Base-by-base conservation (phyloP, 805 yeast species). In the Candida tibetensis region DNA sequence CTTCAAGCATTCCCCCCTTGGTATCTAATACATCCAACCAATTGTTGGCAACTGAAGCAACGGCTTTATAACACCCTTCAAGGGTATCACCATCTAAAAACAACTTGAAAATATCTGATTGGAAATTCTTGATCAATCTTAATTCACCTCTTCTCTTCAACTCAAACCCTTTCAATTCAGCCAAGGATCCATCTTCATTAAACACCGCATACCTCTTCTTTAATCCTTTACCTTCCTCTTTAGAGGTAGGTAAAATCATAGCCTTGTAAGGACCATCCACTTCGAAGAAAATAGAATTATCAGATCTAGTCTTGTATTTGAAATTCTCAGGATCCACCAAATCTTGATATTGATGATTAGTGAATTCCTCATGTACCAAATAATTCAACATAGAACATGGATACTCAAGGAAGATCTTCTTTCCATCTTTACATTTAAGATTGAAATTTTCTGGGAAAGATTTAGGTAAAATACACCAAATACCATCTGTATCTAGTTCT, bases 231-330 rank as follows among this genome's bases (percentile, higher is more conserved):
- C 96, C 98, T 70, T 95, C 98, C 57, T 93, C 99, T 47, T 88
- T 87, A 0, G 98, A 91, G 0, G 98, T 89, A 4, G 99, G 99
- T 36, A 93, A 72, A 40, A 93, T 78, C 99, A 93, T 93, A 0
- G 99, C 99, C 52, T 81, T 85, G 58, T 93, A 93, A 1, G 99
- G 99, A 8, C 99, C 99, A 67, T 93, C 99, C 14, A 95, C 96
- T 58, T 93, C 99, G 50, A 93, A 93, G 65, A 91, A 91, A 62
- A 93, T 93, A 12, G 96, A 85, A 60, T 93, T 93, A 53, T 93
- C 99, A 15, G 91, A 81, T 34, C 76, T 75, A 0, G 89, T 83
- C 39, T 82, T 79, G 62, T 91, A 93, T 49, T 76, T 77, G 55
- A 79, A 74, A 14, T 68, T 73, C 1, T 71, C 72, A 0, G 86